Conservation (phyloP, 225 moss, liverwort and hornwort genomes). For the Lunularia cruciata region DNA sequence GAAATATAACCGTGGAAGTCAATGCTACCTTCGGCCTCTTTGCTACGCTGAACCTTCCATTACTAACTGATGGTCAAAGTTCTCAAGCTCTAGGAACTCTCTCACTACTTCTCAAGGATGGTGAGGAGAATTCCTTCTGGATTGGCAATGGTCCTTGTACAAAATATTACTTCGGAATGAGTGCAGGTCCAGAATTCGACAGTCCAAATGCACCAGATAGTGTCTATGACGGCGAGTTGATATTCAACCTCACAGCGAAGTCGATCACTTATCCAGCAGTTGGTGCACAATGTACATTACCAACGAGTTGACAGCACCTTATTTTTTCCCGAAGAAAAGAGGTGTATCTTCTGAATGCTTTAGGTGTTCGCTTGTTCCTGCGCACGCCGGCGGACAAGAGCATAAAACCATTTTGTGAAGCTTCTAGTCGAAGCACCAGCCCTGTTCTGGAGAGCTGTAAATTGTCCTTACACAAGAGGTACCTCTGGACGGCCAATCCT, state of each 20-base stretch:
- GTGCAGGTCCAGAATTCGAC: slow-evolving; percentile 26
- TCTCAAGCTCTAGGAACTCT: slow-evolving; percentile 9
- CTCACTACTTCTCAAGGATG: slow-evolving; percentile 45
- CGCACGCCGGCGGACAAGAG: too few relatives aligned
- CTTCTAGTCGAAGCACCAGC: not conserved
- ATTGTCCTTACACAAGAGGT: not conserved
- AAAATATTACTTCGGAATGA: slow-evolving; percentile 22
- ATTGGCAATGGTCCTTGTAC: slow-evolving; percentile 31
- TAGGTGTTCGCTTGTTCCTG: too few relatives aligned
- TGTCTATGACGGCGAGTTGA: slow-evolving; percentile 33
- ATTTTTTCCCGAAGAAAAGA: not conserved
- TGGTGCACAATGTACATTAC: slow-evolving; percentile 36
- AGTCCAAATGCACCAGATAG: slow-evolving; percentile 37
- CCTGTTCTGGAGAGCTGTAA: not conserved
- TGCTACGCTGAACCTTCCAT: slow-evolving; percentile 25
- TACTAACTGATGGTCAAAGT: not conserved
- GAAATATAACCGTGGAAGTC: slow-evolving; percentile 36
- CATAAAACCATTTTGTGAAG: not conserved
- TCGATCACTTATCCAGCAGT: slow-evolving; percentile 41
- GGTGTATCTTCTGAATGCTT: too few relatives aligned
- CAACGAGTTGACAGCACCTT: not conserved
- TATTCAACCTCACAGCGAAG: slow-evolving; percentile 26
- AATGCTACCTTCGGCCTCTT: slow-evolving; percentile 31
- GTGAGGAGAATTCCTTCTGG: slow-evolving; percentile 41
- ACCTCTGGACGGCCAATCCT: not conserved